Conservation (phyloP, 2,329 filamentous ascomycete species). For the Cadophora sp. region DNA sequence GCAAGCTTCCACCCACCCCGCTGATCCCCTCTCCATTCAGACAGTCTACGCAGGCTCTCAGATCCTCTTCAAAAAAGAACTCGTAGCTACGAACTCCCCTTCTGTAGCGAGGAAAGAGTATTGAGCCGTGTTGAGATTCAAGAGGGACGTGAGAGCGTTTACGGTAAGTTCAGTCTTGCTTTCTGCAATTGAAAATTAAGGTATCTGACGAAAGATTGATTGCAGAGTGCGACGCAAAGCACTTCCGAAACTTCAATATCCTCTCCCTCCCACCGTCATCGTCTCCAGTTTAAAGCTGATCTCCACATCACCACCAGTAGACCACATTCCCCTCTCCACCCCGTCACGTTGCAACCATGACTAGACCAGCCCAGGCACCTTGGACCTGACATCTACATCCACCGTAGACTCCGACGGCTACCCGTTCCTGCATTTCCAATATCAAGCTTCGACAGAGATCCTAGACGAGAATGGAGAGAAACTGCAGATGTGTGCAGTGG, state of each 20-base stretch:
- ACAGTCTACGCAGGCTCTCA: background rate
- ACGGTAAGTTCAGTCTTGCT: background rate
- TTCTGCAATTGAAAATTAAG: background rate
- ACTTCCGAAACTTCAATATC: slow-evolving; percentile 11
- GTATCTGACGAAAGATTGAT: background rate
- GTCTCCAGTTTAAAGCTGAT: no score
- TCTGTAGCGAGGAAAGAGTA: background rate
- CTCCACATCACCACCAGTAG: background rate
- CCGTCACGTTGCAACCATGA: background rate
- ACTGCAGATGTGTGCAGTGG: slow-evolving; percentile 1
- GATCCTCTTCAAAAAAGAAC: slow-evolving; percentile 6
- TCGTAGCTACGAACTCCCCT: background rate
- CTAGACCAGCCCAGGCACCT: background rate
- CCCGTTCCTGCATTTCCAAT: background rate
- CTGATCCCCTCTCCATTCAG: background rate
- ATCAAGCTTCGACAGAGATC: background rate
- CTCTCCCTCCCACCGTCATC: background rate
- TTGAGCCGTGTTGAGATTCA: background rate
- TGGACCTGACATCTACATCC: background rate
- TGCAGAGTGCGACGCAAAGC: background rate
- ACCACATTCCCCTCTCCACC: background rate
- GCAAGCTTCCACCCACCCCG: background rate
- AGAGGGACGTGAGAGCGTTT: background rate
- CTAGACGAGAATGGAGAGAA: background rate
- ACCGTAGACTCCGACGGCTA: background rate